Percentiles rank a stretch among this genome's conserved stretches.
phyloP scores from a whole-genome alignment of 2,329 filamentous ascomycete species.

The Drechslerella dactyloides region DNA sequence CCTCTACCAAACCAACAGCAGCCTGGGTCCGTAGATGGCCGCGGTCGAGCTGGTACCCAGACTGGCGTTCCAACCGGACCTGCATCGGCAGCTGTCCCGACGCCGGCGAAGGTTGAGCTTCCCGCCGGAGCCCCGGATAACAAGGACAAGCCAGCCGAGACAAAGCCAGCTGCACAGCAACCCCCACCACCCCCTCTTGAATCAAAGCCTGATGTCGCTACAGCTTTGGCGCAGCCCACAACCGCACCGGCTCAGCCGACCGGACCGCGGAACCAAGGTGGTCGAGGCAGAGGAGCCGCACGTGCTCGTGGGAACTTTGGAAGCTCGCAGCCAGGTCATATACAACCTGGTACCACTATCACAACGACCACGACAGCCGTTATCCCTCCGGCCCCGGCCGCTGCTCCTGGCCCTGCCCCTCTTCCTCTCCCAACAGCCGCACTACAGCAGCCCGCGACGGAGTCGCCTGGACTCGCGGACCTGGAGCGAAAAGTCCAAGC shows the following conservation, averaged over 20 bases:
- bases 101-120: constrained; percentile 29
- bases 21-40: constrained; percentile 13
- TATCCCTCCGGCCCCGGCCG: not conserved
- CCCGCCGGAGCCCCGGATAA: constrained; percentile 9
- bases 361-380: constrained; percentile 31
- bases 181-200: constrained; percentile 37
- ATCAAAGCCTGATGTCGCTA: constrained; percentile 45
- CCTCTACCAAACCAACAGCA: constrained; percentile 20
- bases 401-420: not conserved
- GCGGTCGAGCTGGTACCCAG: constrained; percentile 26
- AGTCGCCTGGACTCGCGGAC: constrained; percentile 40
- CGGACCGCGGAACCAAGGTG: constrained; percentile 29
- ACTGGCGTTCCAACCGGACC: constrained; percentile 16
- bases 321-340: constrained; percentile 40
- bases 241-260: constrained; percentile 22
- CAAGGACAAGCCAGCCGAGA: constrained; percentile 16
- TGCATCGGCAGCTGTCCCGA: not conserved
- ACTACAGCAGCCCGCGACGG: constrained; percentile 4
- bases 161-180: constrained; percentile 19
- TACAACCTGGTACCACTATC: constrained; percentile 40
- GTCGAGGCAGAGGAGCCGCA: constrained; percentile 21
- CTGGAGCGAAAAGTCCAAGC: constrained; percentile 44
- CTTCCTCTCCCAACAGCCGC: not conserved
- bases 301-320: constrained; percentile 43
- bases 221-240: constrained; percentile 36